phyloP scores from a whole-genome alignment of 495 filamentous ascomycete genomes.

The Polyplosphaeria fusca region DNA sequence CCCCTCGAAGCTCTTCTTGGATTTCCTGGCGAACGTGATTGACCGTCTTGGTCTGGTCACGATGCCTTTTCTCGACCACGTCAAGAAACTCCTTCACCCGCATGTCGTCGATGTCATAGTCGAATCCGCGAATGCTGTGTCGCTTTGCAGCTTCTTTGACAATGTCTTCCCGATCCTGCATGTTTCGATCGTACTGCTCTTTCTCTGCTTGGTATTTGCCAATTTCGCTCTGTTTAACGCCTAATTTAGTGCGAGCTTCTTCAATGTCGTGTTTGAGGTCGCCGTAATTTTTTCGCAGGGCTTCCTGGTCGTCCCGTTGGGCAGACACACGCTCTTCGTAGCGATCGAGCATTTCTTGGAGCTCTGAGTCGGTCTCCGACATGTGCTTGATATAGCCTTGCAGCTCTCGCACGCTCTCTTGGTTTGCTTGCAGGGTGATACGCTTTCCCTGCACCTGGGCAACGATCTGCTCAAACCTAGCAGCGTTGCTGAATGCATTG shows the following conservation, averaged over 20 bases:
- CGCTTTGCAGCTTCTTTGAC: constrained; percentile 72
- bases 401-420: constrained; percentile 66
- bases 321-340: constrained; percentile 71
- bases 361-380: constrained; percentile 71
- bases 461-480: constrained; percentile 60
- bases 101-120: constrained; percentile 69
- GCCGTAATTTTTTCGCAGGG: constrained; percentile 58
- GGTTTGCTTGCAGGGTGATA: constrained; percentile 61
- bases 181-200: constrained; percentile 75
- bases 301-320: constrained; percentile 60
- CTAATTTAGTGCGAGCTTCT: constrained; percentile 53
- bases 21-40: constrained; percentile 71
- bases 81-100: constrained; percentile 74
- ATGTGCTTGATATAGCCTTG: constrained; percentile 68
- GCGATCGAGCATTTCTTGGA: constrained; percentile 67
- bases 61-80: constrained; percentile 66
- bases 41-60: constrained; percentile 72
- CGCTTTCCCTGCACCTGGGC: constrained; percentile 70
- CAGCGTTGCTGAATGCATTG: constrained; percentile 59
- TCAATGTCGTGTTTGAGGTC: constrained; percentile 64
- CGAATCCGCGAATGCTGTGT: constrained; percentile 83
- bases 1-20: constrained; percentile 63
- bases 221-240: constrained; percentile 73
- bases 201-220: constrained; percentile 84
- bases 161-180: constrained; percentile 64